These are phyloP conservation scores for Fusarium kyushuense DNA, from an alignment of 2,329 filamentous ascomycete species.

Conservation along the genomic window DNA sequence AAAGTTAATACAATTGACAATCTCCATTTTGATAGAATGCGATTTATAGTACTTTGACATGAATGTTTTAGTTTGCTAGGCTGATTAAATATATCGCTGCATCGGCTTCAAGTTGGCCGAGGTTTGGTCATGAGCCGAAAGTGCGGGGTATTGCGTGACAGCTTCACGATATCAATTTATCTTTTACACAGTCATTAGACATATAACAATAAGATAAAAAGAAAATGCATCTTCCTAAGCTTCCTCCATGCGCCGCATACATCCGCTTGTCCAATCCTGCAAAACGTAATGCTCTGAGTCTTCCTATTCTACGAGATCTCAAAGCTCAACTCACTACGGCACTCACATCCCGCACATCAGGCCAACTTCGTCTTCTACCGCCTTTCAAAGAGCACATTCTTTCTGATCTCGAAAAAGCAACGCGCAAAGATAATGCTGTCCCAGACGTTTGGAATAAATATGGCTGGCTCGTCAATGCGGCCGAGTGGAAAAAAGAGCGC, in stretches of 20 bases:
- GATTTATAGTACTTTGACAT: neutral
- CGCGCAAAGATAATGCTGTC: neutral
- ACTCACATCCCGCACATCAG: constrained; percentile 21
- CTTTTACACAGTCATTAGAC: neutral
- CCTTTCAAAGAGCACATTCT: constrained; percentile 24
- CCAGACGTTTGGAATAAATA: constrained; percentile 30
- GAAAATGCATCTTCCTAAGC: constrained; percentile 38
- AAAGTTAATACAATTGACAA: neutral
- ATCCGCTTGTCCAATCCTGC: constrained; percentile 39
- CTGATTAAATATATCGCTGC: neutral
- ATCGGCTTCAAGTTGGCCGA: neutral
- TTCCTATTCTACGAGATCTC: constrained; percentile 31
- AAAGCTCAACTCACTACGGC: constrained; percentile 38
- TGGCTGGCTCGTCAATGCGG: constrained; percentile 39
- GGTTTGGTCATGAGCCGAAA: neutral
- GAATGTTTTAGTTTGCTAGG: neutral
- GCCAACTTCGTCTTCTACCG: constrained; percentile 30
- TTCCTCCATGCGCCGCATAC: constrained; percentile 33
- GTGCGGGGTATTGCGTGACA: neutral
- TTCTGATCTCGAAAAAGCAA: constrained; percentile 12
- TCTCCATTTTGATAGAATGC: accelerated
- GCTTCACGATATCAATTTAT: neutral
- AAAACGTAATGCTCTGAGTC: constrained; percentile 42
- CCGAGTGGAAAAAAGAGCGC: constrained; percentile 41
- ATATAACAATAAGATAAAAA: neutral